These are phyloP conservation scores for Musa acuminata DNA, from an alignment of 176 grass and related monocot genomes.

Conservation along the genomic window DNA sequence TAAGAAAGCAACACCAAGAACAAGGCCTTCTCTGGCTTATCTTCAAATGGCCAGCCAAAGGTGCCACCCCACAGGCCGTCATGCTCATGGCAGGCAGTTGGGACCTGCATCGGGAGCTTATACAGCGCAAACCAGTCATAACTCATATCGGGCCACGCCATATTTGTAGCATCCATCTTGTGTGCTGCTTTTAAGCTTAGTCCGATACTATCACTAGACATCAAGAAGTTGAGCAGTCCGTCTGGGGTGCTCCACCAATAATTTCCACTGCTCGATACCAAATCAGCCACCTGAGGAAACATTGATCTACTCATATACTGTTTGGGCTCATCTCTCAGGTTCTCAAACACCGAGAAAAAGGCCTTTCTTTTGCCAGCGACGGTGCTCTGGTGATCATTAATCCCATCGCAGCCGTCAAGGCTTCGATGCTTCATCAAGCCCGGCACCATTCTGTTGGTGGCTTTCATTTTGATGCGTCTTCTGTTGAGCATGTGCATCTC, in stretches of 20 bases:
- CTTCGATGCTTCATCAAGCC: neutral
- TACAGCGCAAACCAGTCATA: conserved; percentile 66
- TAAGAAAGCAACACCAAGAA: conserved; percentile 71
- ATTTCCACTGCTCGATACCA: neutral
- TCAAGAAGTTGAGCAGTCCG: conserved; percentile 49
- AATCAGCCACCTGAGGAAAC: conserved; percentile 1
- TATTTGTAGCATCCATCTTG: conserved; percentile 39
- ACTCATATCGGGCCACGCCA: conserved; percentile 61
- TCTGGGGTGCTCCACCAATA: conserved; percentile 13
- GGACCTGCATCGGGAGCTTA: conserved; percentile 42
- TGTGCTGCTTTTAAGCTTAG: conserved; percentile 40
- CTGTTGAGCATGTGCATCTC: conserved; percentile 29
- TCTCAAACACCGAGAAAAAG: conserved; percentile 40
- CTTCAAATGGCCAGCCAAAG: conserved; percentile 64
- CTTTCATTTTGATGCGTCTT: conserved; percentile 34
- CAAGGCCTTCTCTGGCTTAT: conserved; percentile 57
- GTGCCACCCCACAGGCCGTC: conserved; percentile 78
- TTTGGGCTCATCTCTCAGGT: conserved; percentile 35
- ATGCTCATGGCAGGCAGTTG: conserved; percentile 37
- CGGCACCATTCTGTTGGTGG: conserved; percentile 12
- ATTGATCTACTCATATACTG: conserved; percentile 47
- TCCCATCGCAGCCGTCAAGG: neutral
- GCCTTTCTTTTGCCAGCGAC: conserved; percentile 28
- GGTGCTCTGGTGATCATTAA: neutral
- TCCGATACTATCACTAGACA: conserved; percentile 20